These are phyloP conservation scores for Lactarius hengduanensis DNA, from an alignment of 768 basidiomycete genomes.

Conservation along the genomic window DNA sequence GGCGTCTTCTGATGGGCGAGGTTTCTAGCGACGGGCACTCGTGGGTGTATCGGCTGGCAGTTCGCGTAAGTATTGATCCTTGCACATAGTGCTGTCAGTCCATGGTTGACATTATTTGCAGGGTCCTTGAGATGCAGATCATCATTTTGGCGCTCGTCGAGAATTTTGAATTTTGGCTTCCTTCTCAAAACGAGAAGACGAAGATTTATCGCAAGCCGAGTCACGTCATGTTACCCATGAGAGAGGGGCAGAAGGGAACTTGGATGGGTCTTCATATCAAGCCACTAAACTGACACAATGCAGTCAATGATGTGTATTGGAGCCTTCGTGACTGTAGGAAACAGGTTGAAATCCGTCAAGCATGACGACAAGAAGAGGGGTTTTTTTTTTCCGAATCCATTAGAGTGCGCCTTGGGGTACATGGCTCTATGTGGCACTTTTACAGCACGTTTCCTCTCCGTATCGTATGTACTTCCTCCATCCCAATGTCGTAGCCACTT, in stretches of 20 bases:
- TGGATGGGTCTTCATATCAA: slow-evolving; percentile 16
- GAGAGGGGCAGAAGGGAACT: not conserved
- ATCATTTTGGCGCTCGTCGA: not conserved
- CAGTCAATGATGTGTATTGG: not conserved
- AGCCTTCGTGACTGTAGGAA: too few species aligned
- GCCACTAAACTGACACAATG: not conserved
- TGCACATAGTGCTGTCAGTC: not conserved
- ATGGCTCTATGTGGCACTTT: too few species aligned
- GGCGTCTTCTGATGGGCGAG: not conserved
- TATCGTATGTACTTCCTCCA: too few species aligned
- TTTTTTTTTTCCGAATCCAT: too few species aligned
- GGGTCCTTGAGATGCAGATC: slow-evolving; percentile 16
- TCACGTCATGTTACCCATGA: slow-evolving; percentile 10
- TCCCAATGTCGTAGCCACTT: too few species aligned
- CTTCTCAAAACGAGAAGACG: not conserved
- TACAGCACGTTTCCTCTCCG: too few species aligned
- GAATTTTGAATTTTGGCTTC: not conserved
- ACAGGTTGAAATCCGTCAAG: too few species aligned
- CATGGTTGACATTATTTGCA: not conserved
- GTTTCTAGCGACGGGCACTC: slow-evolving; percentile 1
- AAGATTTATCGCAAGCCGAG: slow-evolving; percentile 8
- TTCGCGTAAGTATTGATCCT: slow-evolving; percentile 1
- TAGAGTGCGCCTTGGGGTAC: too few species aligned
- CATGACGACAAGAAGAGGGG: too few species aligned
- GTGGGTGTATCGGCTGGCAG: slow-evolving; percentile 7